A percentile compares a stretch with the other conserved stretches of the same genome.
Conservation (phyloP, 108 stramenopile species). For the Fragilaria radians region DNA sequence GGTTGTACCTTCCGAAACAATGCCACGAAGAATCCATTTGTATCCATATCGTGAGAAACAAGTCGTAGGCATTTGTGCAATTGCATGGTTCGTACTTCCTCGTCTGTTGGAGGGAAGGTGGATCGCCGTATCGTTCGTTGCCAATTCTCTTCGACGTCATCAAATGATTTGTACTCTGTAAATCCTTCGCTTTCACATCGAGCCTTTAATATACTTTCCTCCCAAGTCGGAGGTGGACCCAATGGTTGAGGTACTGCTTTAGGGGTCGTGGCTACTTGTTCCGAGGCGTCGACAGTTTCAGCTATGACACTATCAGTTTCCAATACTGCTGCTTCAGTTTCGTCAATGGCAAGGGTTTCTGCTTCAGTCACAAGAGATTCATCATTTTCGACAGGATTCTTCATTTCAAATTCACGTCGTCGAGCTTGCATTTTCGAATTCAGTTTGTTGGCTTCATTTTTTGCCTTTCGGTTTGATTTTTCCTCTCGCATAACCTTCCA, state of each 20-base stretch:
- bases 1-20: constrained; percentile 82
- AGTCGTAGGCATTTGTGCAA: constrained; percentile 89
- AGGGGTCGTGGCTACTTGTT: constrained; percentile 12
- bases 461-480: constrained; percentile 36
- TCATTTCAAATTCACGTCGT: constrained; percentile 36
- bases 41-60: constrained; percentile 96
- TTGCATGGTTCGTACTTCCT: constrained; percentile 65
- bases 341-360: no score
- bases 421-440: constrained; percentile 62
- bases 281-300: constrained; percentile 1
- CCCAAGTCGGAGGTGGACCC: constrained; percentile 50
- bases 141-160: constrained; percentile 62
- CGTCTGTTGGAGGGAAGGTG: constrained; percentile 80
- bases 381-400: constrained; percentile 17
- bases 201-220: constrained; percentile 44
- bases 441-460: constrained; percentile 62
- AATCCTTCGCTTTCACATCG: constrained; percentile 49
- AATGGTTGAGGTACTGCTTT: constrained; percentile 30
- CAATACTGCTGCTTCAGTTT: not conserved
- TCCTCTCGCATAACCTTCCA: constrained; percentile 86
- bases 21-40: constrained; percentile 97
- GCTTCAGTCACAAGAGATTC: not conserved
- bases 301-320: not conserved
- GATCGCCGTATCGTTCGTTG: constrained; percentile 44
- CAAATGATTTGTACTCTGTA: constrained; percentile 45